Percentiles rank a stretch among this genome's conserved stretches.
phyloP scores from a whole-genome alignment of 2,329 filamentous ascomycete genomes.

The Zymoseptoria brevis region DNA sequence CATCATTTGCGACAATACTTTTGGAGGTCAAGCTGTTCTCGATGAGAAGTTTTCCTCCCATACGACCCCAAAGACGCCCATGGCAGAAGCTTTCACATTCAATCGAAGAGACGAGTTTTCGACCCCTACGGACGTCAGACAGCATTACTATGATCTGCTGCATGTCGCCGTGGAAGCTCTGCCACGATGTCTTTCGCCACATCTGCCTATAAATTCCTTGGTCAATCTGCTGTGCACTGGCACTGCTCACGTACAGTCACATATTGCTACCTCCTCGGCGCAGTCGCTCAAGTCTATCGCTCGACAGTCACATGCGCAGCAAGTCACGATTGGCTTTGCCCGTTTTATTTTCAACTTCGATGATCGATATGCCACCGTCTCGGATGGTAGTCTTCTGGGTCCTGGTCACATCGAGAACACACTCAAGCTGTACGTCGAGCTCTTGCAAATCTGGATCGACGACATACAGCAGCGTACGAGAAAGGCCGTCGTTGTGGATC shows the following conservation, averaged over 20 bases:
- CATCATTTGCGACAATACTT: constrained; percentile 91
- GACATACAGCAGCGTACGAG: constrained; percentile 83
- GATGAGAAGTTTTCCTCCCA: constrained; percentile 89
- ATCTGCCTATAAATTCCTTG: constrained; percentile 85
- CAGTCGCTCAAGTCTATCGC: constrained; percentile 94
- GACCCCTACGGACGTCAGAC: constrained; percentile 69
- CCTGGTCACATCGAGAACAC: constrained; percentile 93
- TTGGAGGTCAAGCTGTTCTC: constrained; percentile 87
- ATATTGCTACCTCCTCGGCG: constrained; percentile 86
- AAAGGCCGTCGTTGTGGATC: constrained; percentile 57
- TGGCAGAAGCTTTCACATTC: constrained; percentile 90
- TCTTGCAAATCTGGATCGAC: constrained; percentile 95
- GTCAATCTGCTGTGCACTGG: constrained; percentile 94
- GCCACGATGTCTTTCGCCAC: constrained; percentile 82
- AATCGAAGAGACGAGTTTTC: constrained; percentile 71
- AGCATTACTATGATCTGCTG: constrained; percentile 89
- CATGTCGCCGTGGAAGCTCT: constrained; percentile 93
- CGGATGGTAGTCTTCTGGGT: constrained; percentile 92
- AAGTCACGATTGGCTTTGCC: constrained; percentile 93
- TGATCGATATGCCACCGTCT: constrained; percentile 94
- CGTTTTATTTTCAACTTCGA: constrained; percentile 99
- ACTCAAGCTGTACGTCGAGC: constrained; percentile 81
- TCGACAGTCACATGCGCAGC: constrained; percentile 82
- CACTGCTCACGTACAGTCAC: constrained; percentile 86
- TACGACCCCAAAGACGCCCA: constrained; percentile 78